Base-by-base conservation (phyloP, 495 filamentous ascomycete genomes). In the Penicillium tannophilum region DNA sequence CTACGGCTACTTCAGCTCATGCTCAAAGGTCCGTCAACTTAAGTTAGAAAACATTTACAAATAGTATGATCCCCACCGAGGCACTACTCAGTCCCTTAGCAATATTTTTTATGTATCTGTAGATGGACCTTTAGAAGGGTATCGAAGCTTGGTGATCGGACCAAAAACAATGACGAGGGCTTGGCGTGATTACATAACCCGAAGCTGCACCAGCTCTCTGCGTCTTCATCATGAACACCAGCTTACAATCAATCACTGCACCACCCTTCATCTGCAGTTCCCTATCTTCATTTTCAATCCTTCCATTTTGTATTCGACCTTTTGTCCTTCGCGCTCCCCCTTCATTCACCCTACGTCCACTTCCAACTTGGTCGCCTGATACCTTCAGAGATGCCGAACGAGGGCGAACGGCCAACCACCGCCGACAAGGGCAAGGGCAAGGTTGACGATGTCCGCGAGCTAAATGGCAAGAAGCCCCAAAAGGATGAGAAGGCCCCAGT, bases 371-470 rank as follows among this genome's bases (percentile, higher is more conserved):
- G 68, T 70, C 68, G 64, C 69, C 66, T 71, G 69, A 68, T 65
- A 75, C 64, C 67, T 60, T 76, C 69, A 70, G 68, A 73, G 66
- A 98, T 98, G 94, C 90, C 92, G 75, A 87, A 95, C 82, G 90
- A 93, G 73, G 91, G 90, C 77, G 90, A 94, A 78, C 83, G 86
- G 82, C 83, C 88, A 72, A 91, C 88, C 74, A 76, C 86, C 70
- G 82, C 86, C 72, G 92, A 96, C 78, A 97, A 98, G 82, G 94
- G 93, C 75, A 97, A 97, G 82, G 93, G 88, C 69, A 98, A 97
- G 81, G 88, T 86, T 59, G 81, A 86, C 55, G 83, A 86, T 68
- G 75, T 78, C 46, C 81, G 83, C 63, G 83, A 82, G 39, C 65
- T 79, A 63, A 71, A 87, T 55, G 82, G 77, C 58, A 85, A 83